A percentile compares a stretch with the other conserved stretches of the same genome.
Conservation (phyloP, 495 filamentous ascomycete genomes). For the Tuber indicum region DNA sequence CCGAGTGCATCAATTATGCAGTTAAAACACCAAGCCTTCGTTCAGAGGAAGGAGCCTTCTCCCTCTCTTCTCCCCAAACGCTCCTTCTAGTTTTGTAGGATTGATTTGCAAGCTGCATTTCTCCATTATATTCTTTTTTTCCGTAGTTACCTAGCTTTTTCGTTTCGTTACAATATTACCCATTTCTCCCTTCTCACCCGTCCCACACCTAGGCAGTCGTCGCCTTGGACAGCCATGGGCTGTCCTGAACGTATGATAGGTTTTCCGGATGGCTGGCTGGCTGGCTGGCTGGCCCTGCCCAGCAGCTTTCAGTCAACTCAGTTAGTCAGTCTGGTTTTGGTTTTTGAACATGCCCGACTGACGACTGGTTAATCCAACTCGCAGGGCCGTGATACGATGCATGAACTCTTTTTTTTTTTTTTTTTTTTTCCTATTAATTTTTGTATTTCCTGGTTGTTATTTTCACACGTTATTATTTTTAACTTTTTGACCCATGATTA, state of each 20-base stretch:
- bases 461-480: constrained; percentile 2
- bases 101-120: background rate
- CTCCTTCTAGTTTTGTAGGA: background rate
- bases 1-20: background rate
- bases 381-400: background rate
- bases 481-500: constrained; percentile 1
- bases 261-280: background rate
- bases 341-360: background rate
- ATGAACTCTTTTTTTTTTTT: background rate
- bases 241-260: background rate
- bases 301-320: background rate
- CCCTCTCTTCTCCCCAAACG: background rate
- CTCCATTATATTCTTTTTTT: background rate
- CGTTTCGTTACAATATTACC: background rate
- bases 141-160: background rate
- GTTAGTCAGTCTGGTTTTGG: background rate
- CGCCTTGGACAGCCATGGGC: background rate
- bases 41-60: background rate
- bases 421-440: background rate
- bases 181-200: background rate
- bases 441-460: background rate
- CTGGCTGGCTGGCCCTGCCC: background rate
- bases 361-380: background rate
- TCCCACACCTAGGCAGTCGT: background rate
- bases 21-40: background rate